Evolutionary conservation across 2,329 filamentous ascomycete genomes (phyloP).

Genomic region (Cladophialophora yegresii): DNA sequence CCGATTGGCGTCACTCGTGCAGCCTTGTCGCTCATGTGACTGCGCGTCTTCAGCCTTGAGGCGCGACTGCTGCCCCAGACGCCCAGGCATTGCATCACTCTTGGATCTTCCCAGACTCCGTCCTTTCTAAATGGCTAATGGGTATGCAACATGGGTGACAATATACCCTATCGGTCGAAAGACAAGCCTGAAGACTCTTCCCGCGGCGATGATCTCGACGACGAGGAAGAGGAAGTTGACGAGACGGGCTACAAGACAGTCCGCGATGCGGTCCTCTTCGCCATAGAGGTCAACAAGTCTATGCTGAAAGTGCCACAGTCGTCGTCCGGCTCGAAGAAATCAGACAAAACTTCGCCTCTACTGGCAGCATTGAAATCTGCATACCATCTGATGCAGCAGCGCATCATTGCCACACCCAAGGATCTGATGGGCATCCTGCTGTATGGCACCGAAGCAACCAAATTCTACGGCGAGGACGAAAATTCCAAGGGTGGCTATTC

Average conservation of each 20-base stretch:
- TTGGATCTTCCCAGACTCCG: not conserved
- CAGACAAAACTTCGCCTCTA: slow-evolving; percentile 74
- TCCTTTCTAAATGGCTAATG: not conserved
- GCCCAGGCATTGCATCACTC: slow-evolving; percentile 12
- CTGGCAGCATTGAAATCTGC: slow-evolving; percentile 89
- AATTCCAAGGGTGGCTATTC: slow-evolving; percentile 59
- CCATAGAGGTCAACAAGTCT: slow-evolving; percentile 84
- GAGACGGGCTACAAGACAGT: slow-evolving; percentile 75
- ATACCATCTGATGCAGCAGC: slow-evolving; percentile 94
- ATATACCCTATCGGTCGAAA: slow-evolving; percentile 32
- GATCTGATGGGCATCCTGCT: slow-evolving; percentile 97
- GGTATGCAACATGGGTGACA: slow-evolving; percentile 29
- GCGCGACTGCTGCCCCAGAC: slow-evolving; percentile 15
- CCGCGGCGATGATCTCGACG: slow-evolving; percentile 44
- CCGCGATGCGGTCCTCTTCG: slow-evolving; percentile 98
- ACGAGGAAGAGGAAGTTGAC: slow-evolving; percentile 51
- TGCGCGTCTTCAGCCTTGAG: slow-evolving; percentile 16
- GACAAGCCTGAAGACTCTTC: slow-evolving; percentile 45
- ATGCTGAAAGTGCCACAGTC: slow-evolving; percentile 73
- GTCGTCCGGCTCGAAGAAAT: slow-evolving; percentile 67
- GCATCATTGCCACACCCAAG: slow-evolving; percentile 93
- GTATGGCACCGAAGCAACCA: slow-evolving; percentile 84
- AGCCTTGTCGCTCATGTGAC: slow-evolving; percentile 20
- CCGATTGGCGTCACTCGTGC: slow-evolving; percentile 1
- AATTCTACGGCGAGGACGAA: slow-evolving; percentile 69